Evolutionary conservation across 2,329 filamentous ascomycete genomes (phyloP).

Genomic region (Amesomyces nigricolor): DNA sequence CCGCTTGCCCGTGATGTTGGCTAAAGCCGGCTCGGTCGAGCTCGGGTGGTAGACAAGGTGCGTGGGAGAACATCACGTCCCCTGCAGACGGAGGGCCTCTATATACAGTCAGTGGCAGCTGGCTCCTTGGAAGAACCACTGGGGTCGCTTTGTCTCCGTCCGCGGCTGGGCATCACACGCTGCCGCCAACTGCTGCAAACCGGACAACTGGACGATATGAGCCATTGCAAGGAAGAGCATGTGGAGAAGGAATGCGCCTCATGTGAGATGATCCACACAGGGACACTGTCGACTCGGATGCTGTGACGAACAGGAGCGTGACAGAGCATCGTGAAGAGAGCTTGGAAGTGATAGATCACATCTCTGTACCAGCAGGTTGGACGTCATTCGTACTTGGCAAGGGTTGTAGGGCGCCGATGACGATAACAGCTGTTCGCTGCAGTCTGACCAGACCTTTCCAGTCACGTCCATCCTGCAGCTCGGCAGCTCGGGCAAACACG

Average conservation of each 20-base stretch:
- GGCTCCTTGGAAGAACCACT: not conserved
- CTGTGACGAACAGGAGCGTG: constrained; percentile 4
- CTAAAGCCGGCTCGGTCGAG: too few relatives aligned
- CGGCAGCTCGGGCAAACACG: constrained; percentile 13
- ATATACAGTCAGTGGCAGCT: not conserved
- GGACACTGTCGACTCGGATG: not conserved
- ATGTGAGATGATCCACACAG: constrained; percentile 8
- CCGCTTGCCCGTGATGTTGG: too few relatives aligned
- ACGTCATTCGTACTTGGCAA: not conserved
- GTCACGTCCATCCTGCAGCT: constrained; percentile 8
- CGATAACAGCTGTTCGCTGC: constrained; percentile 5
- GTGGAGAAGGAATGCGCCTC: constrained; percentile 6
- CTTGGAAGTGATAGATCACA: constrained; percentile 14
- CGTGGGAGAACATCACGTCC: too few relatives aligned
- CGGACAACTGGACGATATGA: not conserved
- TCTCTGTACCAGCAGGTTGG: not conserved
- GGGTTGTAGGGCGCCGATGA: constrained; percentile 2
- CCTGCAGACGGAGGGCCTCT: not conserved
- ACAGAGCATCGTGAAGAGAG: not conserved
- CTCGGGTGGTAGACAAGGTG: too few relatives aligned
- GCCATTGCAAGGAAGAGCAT: not conserved
- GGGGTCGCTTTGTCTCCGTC: not conserved
- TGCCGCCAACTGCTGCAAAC: constrained; percentile 8
- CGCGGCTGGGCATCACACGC: constrained; percentile 2
- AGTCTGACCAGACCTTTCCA: not conserved